Base-by-base conservation (phyloP, 179 eudicot species). In the Camellia oleifera region DNA sequence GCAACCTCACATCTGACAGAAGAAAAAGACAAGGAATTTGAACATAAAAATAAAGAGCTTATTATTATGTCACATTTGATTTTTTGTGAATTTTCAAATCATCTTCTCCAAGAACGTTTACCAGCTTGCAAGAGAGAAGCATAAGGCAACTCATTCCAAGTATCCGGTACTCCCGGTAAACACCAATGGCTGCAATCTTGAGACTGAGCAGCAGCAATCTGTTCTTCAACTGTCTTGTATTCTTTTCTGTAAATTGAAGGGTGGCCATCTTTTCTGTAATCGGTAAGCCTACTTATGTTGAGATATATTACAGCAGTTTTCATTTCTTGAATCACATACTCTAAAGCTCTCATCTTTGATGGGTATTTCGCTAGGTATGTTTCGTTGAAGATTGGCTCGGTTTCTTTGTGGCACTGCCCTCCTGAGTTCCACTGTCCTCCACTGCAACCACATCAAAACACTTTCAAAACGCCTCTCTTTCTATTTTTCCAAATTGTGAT, bases 171-270 rank as follows among this genome's bases (percentile, higher is more conserved):
- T 32, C 99, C 99, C 0, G 99, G 99, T 81, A 95, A 84, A 88
- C 99, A 95, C 98, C 99, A 95, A 79, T 95, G 99, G 72, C 98
- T 94, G 87, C 99, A 95, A 83, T 95, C 98, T 81, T 95, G 97
- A 14, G 88, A 84, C n/a, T 76, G 86, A 79, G 83, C 88, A 0
- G 91, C 92, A 26, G 85, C 85, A 3, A 50, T 63, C 78, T 86
- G 82, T 74, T 91, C 92, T 74, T 83, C 72, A 2, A 72, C 85
- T 7, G 89, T 79, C 63, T 67, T 77, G 68, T 89, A 88, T 32
- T 82, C 78, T 80, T 83, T 88, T 72, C 99, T 83, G 85, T 90
- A 95, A 76, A 93, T 89, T 0, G 99, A 95, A 26, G 99, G 98
- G 76, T 95, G 99, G 23, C 89, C 97, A 52, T 95, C 98, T 83